Conservation (phyloP, 352 stramenopile genomes). For the Phytophthora macrochlamydospora region DNA sequence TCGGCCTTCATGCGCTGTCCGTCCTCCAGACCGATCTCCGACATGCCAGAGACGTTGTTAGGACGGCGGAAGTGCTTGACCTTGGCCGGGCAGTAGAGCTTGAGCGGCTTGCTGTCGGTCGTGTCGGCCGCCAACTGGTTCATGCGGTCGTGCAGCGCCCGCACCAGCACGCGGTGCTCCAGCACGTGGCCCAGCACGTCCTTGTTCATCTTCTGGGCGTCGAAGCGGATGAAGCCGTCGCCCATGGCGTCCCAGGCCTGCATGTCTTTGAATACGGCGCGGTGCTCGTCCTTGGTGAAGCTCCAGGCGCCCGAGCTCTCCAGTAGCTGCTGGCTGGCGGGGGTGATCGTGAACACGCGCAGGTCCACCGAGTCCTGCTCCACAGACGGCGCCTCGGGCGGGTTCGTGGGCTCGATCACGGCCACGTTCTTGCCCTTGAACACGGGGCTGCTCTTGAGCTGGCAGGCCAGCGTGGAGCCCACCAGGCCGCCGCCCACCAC, state of each 20-base stretch:
- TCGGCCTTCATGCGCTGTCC: slow-evolving; percentile 72
- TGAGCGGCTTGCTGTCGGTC: slow-evolving; percentile 59
- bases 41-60: slow-evolving; percentile 48
- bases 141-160: slow-evolving; percentile 87
- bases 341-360: slow-evolving; percentile 92
- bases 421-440: slow-evolving; percentile 84
- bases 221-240: slow-evolving; percentile 88
- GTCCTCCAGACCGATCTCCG: slow-evolving; percentile 70
- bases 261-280: slow-evolving; percentile 87
- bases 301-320: slow-evolving; percentile 80
- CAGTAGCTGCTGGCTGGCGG: slow-evolving; percentile 79
- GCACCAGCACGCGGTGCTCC: slow-evolving; percentile 89
- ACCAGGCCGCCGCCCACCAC: slow-evolving; percentile 87
- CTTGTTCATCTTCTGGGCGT: slow-evolving; percentile 66
- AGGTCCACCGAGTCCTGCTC: slow-evolving; percentile 80
- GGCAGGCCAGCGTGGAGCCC: slow-evolving; percentile 78
- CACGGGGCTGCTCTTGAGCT: slow-evolving; percentile 76
- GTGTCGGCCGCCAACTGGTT: slow-evolving; percentile 56
- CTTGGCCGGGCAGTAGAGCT: slow-evolving; percentile 79
- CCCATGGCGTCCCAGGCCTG: slow-evolving; percentile 92
- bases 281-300: slow-evolving; percentile 61
- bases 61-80: slow-evolving; percentile 83
- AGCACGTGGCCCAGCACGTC: slow-evolving; percentile 82
- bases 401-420: slow-evolving; percentile 67
- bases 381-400: slow-evolving; percentile 42